Evolutionary conservation across 352 stramenopile species (phyloP).

Genomic region (Saprolegnia parasitica): DNA sequence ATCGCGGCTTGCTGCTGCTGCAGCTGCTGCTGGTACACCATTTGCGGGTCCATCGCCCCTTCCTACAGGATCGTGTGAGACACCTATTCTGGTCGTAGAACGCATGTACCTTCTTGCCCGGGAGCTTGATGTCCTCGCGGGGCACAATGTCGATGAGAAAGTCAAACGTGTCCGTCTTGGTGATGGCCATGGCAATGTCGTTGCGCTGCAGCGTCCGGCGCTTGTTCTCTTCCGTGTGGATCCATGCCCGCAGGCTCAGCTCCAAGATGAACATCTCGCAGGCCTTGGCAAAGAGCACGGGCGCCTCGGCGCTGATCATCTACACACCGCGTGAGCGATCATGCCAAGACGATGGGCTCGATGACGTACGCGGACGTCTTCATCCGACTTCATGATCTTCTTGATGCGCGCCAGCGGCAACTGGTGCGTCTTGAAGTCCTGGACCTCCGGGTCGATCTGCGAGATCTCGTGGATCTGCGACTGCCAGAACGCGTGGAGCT

Average conservation of each 20-base stretch:
- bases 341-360: slow-evolving; percentile 3
- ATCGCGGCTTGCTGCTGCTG: slow-evolving; percentile 85
- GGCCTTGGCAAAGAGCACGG: slow-evolving; percentile 91
- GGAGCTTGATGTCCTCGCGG: slow-evolving; percentile 76
- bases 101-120: slow-evolving; percentile 64
- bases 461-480: slow-evolving; percentile 85
- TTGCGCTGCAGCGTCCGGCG: slow-evolving; percentile 88
- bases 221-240: slow-evolving; percentile 91
- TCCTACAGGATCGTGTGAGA: slow-evolving; percentile 27
- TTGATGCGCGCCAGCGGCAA: slow-evolving; percentile 91
- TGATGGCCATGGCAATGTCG: slow-evolving; percentile 87
- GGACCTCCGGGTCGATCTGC: slow-evolving; percentile 76
- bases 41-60: slow-evolving; percentile 61
- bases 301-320: slow-evolving; percentile 92
- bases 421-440: slow-evolving; percentile 87
- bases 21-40: slow-evolving; percentile 82
- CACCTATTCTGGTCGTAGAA: background rate
- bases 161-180: slow-evolving; percentile 89
- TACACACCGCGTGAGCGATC: slow-evolving; percentile 30
- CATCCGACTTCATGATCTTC: slow-evolving; percentile 95
- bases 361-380: slow-evolving; percentile 76
- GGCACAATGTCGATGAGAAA: slow-evolving; percentile 91
- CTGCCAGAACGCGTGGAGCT: slow-evolving; percentile 85
- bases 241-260: slow-evolving; percentile 84
- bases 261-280: slow-evolving; percentile 93